Evolutionary conservation across 23 red algal species (phyloP).

Genomic region (Gracilaria domingensis): DNA sequence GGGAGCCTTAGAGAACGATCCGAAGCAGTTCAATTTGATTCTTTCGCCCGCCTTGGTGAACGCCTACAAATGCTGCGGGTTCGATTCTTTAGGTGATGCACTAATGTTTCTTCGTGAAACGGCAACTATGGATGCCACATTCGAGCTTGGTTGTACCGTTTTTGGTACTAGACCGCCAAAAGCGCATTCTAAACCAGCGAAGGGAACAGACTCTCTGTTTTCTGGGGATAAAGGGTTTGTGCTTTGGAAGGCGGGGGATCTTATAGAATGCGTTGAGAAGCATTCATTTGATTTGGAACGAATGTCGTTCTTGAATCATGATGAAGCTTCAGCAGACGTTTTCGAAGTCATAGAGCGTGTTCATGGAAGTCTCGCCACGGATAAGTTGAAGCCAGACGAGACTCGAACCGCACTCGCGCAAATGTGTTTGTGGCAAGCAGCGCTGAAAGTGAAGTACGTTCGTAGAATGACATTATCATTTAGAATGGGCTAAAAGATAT

Average conservation of each 20-base stretch:
- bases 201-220: constrained; percentile 44
- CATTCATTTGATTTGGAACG: constrained; percentile 40
- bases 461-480: constrained; percentile 61
- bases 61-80: constrained; percentile 38
- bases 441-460: constrained; percentile 52
- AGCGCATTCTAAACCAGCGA: constrained; percentile 1
- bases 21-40: constrained; percentile 42
- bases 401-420: constrained; percentile 51
- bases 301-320: constrained; percentile 66
- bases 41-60: constrained; percentile 57
- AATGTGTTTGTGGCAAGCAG: constrained; percentile 75
- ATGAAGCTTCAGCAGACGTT: constrained; percentile 63
- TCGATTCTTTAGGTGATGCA: constrained; percentile 42
- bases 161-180: constrained; percentile 28
- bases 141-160: constrained; percentile 63
- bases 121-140: constrained; percentile 28
- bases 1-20: background rate
- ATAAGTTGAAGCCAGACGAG: constrained; percentile 55
- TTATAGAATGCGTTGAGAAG: constrained; percentile 50
- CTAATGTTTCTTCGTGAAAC: constrained; percentile 36
- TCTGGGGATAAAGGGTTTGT: constrained; percentile 63
- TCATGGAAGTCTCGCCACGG: constrained; percentile 48
- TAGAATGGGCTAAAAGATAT: constrained; percentile 30
- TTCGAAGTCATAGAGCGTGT: constrained; percentile 60
- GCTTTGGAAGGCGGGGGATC: constrained; percentile 51